A percentile compares a stretch with the other conserved stretches of the same genome.
Conservation (phyloP, 1,284 basidiomycete genomes). For the Tausonia pullulans region DNA sequence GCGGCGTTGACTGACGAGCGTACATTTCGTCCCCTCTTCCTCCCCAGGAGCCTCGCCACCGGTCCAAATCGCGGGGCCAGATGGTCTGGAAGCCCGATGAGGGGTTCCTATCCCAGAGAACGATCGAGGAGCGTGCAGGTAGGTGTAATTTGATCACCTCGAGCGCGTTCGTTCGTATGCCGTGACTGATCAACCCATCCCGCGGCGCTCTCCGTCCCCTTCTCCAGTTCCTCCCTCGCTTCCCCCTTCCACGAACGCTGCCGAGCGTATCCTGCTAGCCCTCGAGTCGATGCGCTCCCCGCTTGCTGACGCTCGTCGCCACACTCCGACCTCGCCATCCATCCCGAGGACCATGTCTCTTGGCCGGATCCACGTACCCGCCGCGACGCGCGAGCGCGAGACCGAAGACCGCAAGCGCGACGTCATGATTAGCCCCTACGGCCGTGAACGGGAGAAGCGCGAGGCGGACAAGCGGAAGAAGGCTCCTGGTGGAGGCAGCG, state of each 20-base stretch:
- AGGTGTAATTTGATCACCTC: neutral
- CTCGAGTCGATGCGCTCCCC: conserved; percentile 31
- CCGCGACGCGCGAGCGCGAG: conserved; percentile 23
- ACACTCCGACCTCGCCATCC: neutral
- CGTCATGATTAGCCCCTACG: conserved; percentile 34
- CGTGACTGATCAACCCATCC: neutral
- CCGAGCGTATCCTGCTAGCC: conserved; percentile 32
- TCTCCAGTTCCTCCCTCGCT: conserved; percentile 20
- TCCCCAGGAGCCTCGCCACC: no score
- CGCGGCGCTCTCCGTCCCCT: no score
- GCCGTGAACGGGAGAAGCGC: conserved; percentile 25
- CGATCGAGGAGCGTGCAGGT: conserved; percentile 25
- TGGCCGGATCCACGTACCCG: conserved; percentile 6
- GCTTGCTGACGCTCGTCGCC: conserved; percentile 11
- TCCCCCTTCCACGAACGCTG: conserved; percentile 28
- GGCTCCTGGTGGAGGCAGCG: neutral
- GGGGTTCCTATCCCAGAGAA: conserved; percentile 29
- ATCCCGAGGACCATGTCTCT: conserved; percentile 1
- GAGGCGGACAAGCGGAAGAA: neutral
- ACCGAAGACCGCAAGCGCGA: conserved; percentile 22
- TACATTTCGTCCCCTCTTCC: no score
- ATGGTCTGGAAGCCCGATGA: conserved; percentile 31
- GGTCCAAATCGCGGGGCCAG: conserved; percentile 20
- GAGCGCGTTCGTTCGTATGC: neutral
- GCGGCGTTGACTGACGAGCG: no score